Conservation (phyloP, 345 rosid species). For the Populus davidiana region DNA sequence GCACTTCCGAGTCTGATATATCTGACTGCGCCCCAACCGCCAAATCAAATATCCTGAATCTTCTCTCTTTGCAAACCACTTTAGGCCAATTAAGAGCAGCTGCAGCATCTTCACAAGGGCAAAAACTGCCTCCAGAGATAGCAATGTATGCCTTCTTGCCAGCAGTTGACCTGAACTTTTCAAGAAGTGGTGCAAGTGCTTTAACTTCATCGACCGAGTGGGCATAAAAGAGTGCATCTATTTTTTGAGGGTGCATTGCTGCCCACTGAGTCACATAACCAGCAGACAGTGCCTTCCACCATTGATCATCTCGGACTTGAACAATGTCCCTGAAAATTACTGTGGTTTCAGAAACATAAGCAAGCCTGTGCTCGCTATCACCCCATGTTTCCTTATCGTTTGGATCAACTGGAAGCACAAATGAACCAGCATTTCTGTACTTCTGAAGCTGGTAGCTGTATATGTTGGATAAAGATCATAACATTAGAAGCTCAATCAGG, state of each 20-base stretch:
- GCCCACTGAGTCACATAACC: constrained; percentile 98
- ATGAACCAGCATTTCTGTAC: constrained; percentile 85
- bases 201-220: constrained; percentile 76
- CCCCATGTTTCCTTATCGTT: constrained; percentile 94
- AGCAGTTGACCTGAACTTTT: constrained; percentile 73
- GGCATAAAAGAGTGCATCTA: constrained; percentile 87
- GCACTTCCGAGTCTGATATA: constrained; percentile 74
- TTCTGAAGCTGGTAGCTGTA: constrained; percentile 98
- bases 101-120: constrained; percentile 84
- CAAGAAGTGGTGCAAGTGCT: constrained; percentile 70
- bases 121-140: constrained; percentile 77
- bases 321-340: constrained; percentile 93
- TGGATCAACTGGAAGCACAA: constrained; percentile 88
- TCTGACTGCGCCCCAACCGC: constrained; percentile 62
- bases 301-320: constrained; percentile 89
- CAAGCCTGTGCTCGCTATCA: constrained; percentile 94
- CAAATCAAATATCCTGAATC: constrained; percentile 88
- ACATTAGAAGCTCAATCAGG: constrained; percentile 15
- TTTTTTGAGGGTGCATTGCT: constrained; percentile 88
- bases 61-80: constrained; percentile 69
- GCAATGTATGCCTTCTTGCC: constrained; percentile 89
- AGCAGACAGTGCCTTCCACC: constrained; percentile 89
- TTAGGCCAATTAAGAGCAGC: constrained; percentile 71
- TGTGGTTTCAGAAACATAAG: constrained; percentile 91
- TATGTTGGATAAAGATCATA: neutral